Conservation (phyloP, 2,329 filamentous ascomycete species). For the Fragosphaeria purpurea region DNA sequence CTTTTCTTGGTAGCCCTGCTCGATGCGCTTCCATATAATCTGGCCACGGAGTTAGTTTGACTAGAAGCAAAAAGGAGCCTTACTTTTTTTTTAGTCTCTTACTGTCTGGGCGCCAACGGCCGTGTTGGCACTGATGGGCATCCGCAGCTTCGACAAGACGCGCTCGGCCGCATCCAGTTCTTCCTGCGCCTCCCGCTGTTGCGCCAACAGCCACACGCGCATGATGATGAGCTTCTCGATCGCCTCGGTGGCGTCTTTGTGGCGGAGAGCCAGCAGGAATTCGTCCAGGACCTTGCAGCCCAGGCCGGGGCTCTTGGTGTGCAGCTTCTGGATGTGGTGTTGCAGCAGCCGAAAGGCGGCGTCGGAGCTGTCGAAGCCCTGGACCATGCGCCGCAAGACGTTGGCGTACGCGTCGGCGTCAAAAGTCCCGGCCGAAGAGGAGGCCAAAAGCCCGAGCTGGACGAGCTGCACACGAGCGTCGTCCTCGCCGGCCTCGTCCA, state of each 20-base stretch:
- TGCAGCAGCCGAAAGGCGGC: slow-evolving; percentile 56
- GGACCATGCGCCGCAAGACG: slow-evolving; percentile 53
- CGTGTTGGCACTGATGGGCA: slow-evolving; percentile 45
- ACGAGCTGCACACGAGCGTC: slow-evolving; percentile 58
- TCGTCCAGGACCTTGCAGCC: slow-evolving; percentile 48
- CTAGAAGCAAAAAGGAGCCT: background rate
- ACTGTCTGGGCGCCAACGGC: slow-evolving; percentile 61
- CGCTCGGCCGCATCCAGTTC: slow-evolving; percentile 17
- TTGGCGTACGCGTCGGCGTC: slow-evolving; percentile 37
- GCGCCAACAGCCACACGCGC: slow-evolving; percentile 55
- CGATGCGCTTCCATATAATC: slow-evolving; percentile 76
- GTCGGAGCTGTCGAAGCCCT: slow-evolving; percentile 39
- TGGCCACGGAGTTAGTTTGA: slow-evolving; percentile 23
- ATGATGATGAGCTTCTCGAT: slow-evolving; percentile 60
- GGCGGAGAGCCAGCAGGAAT: slow-evolving; percentile 45
- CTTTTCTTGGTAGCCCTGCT: slow-evolving; percentile 42
- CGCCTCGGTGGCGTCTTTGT: slow-evolving; percentile 37
- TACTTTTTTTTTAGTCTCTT: slow-evolving; percentile 16
- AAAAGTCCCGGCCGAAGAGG: slow-evolving; percentile 34
- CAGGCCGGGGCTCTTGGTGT: slow-evolving; percentile 39
- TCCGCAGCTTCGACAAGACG: slow-evolving; percentile 34
- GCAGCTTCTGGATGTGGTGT: slow-evolving; percentile 57
- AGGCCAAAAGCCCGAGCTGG: slow-evolving; percentile 55
- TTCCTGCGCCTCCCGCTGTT: slow-evolving; percentile 27
- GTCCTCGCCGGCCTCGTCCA: slow-evolving; percentile 47